phyloP scores from a whole-genome alignment of 371 early-diverging fungal species.

The Zychaea mexicana region DNA sequence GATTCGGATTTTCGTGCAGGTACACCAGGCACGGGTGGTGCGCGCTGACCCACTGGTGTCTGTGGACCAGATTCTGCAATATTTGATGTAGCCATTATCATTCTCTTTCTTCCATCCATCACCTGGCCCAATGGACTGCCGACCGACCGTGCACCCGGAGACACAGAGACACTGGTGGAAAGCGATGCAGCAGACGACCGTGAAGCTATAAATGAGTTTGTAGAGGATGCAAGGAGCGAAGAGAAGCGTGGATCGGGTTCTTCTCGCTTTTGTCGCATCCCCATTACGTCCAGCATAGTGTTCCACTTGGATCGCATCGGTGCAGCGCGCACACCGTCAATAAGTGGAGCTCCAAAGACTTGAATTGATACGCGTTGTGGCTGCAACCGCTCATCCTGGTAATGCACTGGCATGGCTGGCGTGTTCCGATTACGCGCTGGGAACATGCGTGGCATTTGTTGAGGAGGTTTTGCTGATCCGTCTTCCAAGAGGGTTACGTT shows the following conservation, averaged over 20 bases:
- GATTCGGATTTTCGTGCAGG: conserved; percentile 8
- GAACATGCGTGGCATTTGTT: conserved; percentile 39
- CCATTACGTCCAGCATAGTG: conserved; percentile 63
- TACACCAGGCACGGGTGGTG: not conserved
- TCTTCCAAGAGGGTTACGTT: conserved; percentile 64
- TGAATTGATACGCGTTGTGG: conserved; percentile 65
- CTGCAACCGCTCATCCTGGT: conserved; percentile 37
- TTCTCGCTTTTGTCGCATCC: conserved; percentile 52
- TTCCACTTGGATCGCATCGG: conserved; percentile 69
- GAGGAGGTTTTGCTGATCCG: conserved; percentile 42
- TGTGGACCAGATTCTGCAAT: conserved; percentile 1
- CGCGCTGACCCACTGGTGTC: conserved; percentile 3
- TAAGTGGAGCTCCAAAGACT: conserved; percentile 56
- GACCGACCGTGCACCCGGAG: conserved; percentile 44
- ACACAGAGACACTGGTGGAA: conserved; percentile 25
- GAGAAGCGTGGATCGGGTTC: conserved; percentile 33
- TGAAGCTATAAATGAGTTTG: conserved; percentile 1
- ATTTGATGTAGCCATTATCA: conserved; percentile 4
- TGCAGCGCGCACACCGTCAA: conserved; percentile 53
- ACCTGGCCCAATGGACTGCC: conserved; percentile 40
- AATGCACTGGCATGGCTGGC: conserved; percentile 22
- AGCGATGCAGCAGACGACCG: conserved; percentile 19
- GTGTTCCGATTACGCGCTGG: conserved; percentile 32
- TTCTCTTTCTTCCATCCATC: conserved; percentile 28
- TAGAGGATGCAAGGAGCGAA: conserved; percentile 17